These are phyloP conservation scores for Xylaria arbuscula DNA, from an alignment of 2,329 filamentous ascomycete genomes.

Conservation along the genomic window DNA sequence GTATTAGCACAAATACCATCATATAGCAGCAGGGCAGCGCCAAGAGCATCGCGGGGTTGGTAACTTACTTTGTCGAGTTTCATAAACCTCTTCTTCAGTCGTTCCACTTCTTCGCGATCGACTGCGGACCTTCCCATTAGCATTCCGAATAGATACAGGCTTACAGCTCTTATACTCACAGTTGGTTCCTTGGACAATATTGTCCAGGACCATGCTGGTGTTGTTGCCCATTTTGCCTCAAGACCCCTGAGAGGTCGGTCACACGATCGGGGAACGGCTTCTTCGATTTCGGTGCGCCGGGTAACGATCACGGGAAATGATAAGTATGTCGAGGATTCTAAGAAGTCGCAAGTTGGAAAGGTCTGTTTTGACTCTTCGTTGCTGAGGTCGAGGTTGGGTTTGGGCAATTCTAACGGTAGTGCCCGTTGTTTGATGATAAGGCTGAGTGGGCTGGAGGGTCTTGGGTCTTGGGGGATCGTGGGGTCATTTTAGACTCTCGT, in stretches of 20 bases:
- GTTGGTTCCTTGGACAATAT: slow-evolving; percentile 95
- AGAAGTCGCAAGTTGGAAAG: neutral
- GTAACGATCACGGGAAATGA: neutral
- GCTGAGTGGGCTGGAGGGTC: slow-evolving; percentile 31
- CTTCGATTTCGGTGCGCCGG: neutral
- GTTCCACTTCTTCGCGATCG: slow-evolving; percentile 96
- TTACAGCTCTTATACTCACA: slow-evolving; percentile 67
- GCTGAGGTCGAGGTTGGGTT: slow-evolving; percentile 16
- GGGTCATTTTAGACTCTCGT: slow-evolving; percentile 20
- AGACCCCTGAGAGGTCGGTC: slow-evolving; percentile 41
- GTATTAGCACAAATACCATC: slow-evolving; percentile 27
- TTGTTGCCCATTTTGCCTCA: slow-evolving; percentile 71
- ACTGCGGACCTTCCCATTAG: slow-evolving; percentile 65
- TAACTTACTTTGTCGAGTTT: slow-evolving; percentile 90
- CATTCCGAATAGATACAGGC: neutral
- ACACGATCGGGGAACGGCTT: slow-evolving; percentile 21
- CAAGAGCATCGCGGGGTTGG: slow-evolving; percentile 11
- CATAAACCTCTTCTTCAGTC: slow-evolving; percentile 97
- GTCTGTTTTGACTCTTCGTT: neutral
- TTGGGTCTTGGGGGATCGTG: slow-evolving; percentile 24
- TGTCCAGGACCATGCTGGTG: slow-evolving; percentile 83
- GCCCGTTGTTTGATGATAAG: slow-evolving; percentile 27
- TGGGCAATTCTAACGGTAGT: slow-evolving; percentile 16
- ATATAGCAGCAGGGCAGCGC: neutral
- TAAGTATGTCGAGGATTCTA: neutral